A percentile compares a stretch with the other conserved stretches of the same genome.
These are phyloP conservation scores for Teunomyces kruisii DNA, from an alignment of 805 yeast genomes.

Conservation along the genomic window DNA sequence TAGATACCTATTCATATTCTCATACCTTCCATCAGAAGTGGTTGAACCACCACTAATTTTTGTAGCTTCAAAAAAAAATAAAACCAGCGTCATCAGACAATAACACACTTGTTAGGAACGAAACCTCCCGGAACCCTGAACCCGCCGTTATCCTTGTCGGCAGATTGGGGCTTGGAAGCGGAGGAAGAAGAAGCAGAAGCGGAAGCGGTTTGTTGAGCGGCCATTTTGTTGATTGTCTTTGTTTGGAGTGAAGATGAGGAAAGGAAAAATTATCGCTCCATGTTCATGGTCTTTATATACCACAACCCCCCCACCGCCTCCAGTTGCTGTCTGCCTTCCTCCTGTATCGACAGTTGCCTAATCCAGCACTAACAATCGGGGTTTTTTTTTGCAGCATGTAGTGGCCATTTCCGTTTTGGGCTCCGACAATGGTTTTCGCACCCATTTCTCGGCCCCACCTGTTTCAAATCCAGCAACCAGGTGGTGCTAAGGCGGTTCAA, in stretches of 20 bases:
- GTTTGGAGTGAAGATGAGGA: not conserved
- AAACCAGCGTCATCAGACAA: not conserved
- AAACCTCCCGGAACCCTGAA: not conserved
- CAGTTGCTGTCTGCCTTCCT: no score
- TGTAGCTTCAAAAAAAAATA: no score
- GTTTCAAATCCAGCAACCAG: not conserved
- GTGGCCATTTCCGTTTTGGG: not conserved
- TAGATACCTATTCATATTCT: no score
- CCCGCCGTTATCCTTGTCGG: slow-evolving; percentile 5
- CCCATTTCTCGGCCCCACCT: not conserved
- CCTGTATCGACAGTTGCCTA: not conserved
- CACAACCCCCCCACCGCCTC: no score
- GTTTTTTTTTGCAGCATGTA: not conserved
- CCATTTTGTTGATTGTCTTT: not conserved
- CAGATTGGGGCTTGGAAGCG: slow-evolving; percentile 4
- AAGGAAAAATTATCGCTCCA: no score
- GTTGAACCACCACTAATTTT: no score
- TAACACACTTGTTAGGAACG: slow-evolving; percentile 2
- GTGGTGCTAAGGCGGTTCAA: no score
- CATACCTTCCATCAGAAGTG: no score
- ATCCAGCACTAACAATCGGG: not conserved
- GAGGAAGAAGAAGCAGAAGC: not conserved
- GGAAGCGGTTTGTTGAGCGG: slow-evolving; percentile 2
- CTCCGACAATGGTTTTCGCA: not conserved
- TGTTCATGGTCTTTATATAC: no score